phyloP scores from a whole-genome alignment of 768 basidiomycete species.

The Sporobolomyces phaffii region DNA sequence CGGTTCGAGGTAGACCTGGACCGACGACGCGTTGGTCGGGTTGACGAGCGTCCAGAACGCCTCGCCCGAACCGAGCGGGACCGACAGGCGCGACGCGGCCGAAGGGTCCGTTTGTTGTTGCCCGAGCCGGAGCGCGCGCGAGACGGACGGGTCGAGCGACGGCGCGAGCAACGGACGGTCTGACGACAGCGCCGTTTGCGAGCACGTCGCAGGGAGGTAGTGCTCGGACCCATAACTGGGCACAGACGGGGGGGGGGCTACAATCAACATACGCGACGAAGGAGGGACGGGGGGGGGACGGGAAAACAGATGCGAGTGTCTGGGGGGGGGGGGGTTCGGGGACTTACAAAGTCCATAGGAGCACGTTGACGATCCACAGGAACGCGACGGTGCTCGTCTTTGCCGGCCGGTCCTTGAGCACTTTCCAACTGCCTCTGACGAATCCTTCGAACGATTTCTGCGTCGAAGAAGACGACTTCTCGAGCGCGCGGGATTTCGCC shows the following conservation, averaged over 20 bases:
- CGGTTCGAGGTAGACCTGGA: conserved; percentile 74
- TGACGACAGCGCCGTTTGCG: conserved; percentile 33
- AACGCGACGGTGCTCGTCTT: conserved; percentile 34
- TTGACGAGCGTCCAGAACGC: conserved; percentile 73
- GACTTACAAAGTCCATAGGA: conserved; percentile 20
- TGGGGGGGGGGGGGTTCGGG: not conserved
- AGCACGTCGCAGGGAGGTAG: conserved; percentile 39
- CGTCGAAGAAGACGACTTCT: not conserved
- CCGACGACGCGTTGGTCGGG: conserved; percentile 58
- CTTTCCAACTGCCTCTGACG: conserved; percentile 8
- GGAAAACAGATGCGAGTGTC: no score
- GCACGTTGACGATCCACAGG: conserved; percentile 27
- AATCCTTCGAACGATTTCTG: not conserved
- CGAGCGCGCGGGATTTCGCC: conserved; percentile 9
- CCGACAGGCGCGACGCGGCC: conserved; percentile 51
- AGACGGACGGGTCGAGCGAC: conserved; percentile 12
- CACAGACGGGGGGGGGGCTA: no score
- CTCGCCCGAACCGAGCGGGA: conserved; percentile 8
- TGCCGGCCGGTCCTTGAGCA: conserved; percentile 20
- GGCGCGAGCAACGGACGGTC: conserved; percentile 36
- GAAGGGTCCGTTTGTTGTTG: conserved; percentile 3
- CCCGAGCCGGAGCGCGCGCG: conserved; percentile 11
- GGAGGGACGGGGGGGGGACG: not conserved
- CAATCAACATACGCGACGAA: not conserved
- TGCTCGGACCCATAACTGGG: conserved; percentile 40